Base-by-base conservation (phyloP, 2,329 filamentous ascomycete genomes). In the Diplodia scrobiculata region DNA sequence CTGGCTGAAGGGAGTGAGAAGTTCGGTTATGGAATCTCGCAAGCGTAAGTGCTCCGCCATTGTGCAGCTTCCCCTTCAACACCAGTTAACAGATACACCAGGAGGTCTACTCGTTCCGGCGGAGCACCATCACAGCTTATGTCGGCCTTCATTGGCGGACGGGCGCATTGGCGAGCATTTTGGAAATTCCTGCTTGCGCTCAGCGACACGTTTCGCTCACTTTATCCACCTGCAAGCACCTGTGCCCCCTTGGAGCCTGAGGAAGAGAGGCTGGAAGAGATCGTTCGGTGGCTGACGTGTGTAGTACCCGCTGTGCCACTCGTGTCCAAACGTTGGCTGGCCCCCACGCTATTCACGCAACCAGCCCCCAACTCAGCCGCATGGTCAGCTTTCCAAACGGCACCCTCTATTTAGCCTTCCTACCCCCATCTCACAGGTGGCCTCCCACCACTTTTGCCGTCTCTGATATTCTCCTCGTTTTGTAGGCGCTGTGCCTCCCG, bases 1-100 rank as follows among this genome's bases (percentile, higher is more conserved):
- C n/a, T 98, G 93, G 86, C 87, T 0, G 92, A 97, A 75, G 89
- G 84, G 0, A 88, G 87, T 5, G 80, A 83, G 63, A 87, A 84
- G 71, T 78, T 91, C 66, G 82, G 83, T 3, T 83, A 82, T 72
- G 86, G 83, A n/a, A 75, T 88, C n/a, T 84, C 82, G 41, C 84
- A 88, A 77, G 53, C 32, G 53, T 38, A 55, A 38, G 53, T 13
- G 29, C 17, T 87, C 84, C 14, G 86, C 86, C 29, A 86, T 2
- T 32, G 1, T 25, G 17, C 21, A 25, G 2, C 21, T 25, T 25
- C 21, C 21, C 21, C 25, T 9, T 29, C 9, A 1, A 32, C 0
- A 13, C 3, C 10, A 17, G 50, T 21, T 52, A 29, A 32, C 14
- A 2, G 2, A 13, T 29, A 11, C 10, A 3, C 2, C 9, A 52